phyloP scores from a whole-genome alignment of 345 rosid genomes.

The Salix koriyanagi region DNA sequence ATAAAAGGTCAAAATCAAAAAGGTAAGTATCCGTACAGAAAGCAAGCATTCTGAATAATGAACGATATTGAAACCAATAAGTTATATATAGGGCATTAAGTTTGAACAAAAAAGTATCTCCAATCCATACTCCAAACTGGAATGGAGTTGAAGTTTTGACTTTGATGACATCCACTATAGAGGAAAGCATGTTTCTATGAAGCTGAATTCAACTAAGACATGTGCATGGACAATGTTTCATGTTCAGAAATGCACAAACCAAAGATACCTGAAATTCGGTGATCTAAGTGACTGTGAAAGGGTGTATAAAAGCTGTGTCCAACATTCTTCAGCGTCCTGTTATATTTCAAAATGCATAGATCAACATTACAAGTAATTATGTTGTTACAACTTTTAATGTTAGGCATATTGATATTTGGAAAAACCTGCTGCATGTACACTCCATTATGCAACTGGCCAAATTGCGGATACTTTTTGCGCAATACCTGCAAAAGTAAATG shows the following conservation, averaged over 20 bases:
- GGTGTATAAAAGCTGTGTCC: conserved; percentile 90
- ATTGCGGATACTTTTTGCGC: conserved; percentile 92
- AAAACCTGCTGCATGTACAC: conserved; percentile 92
- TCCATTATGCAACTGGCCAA: conserved; percentile 89
- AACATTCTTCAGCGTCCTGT: conserved; percentile 99
- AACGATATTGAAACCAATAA: neutral
- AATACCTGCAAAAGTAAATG: conserved; percentile 50
- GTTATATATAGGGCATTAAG: neutral
- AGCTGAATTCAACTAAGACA: neutral
- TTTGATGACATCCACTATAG: neutral
- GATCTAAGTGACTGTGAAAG: conserved; percentile 84
- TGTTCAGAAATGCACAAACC: conserved; percentile 10
- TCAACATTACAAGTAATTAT: conserved; percentile 4
- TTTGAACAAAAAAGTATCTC: neutral
- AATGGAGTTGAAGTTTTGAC: neutral
- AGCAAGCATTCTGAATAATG: neutral
- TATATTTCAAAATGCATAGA: conserved; percentile 10
- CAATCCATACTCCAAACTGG: neutral
- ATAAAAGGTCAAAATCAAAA: neutral
- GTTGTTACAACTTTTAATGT: neutral
- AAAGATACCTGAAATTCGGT: conserved; percentile 46
- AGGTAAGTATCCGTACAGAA: neutral
- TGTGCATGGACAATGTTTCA: neutral
- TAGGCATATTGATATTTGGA: neutral
- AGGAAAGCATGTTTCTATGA: neutral